These are phyloP conservation scores for Boletellus sp. DNA, from an alignment of 768 basidiomycete genomes.

Conservation along the genomic window DNA sequence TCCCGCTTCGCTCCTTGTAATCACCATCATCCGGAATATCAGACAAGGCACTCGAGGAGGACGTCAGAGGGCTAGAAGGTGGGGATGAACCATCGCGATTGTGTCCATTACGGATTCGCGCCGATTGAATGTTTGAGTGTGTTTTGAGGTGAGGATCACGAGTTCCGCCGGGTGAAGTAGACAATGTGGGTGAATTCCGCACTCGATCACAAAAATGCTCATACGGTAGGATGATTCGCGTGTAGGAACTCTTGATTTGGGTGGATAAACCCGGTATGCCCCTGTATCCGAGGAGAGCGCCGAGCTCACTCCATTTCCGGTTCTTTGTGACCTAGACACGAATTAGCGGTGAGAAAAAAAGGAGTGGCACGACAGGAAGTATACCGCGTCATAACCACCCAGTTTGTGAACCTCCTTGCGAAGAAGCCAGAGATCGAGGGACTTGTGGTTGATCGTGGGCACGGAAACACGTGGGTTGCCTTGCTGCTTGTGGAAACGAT, in stretches of 20 bases:
- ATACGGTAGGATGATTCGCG: slow-evolving; percentile 91
- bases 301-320: slow-evolving; percentile 88
- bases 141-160: slow-evolving; percentile 54
- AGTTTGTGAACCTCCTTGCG: slow-evolving; percentile 87
- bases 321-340: slow-evolving; percentile 65
- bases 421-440: slow-evolving; percentile 90
- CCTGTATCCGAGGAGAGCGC: slow-evolving; percentile 77
- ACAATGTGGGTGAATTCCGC: slow-evolving; percentile 55
- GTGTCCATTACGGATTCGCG: slow-evolving; percentile 37
- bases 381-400: slow-evolving; percentile 85
- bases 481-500: slow-evolving; percentile 95
- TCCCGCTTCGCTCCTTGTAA: slow-evolving; percentile 49
- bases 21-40: slow-evolving; percentile 80
- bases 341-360: slow-evolving; percentile 27
- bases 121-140: slow-evolving; percentile 45
- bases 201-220: slow-evolving; percentile 84
- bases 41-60: slow-evolving; percentile 72
- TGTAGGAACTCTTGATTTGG: slow-evolving; percentile 87
- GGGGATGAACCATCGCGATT: slow-evolving; percentile 50
- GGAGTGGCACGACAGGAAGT: slow-evolving; percentile 23
- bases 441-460: slow-evolving; percentile 89
- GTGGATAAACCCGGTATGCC: slow-evolving; percentile 79
- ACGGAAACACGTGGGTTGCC: slow-evolving; percentile 88
- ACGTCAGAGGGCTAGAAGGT: slow-evolving; percentile 73
- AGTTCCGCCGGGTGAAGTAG: slow-evolving; percentile 36